Evolutionary conservation across 257 asterid species (phyloP), one percentile per base, ranked within the genome.

Genomic region (Lantana camara): DNA sequence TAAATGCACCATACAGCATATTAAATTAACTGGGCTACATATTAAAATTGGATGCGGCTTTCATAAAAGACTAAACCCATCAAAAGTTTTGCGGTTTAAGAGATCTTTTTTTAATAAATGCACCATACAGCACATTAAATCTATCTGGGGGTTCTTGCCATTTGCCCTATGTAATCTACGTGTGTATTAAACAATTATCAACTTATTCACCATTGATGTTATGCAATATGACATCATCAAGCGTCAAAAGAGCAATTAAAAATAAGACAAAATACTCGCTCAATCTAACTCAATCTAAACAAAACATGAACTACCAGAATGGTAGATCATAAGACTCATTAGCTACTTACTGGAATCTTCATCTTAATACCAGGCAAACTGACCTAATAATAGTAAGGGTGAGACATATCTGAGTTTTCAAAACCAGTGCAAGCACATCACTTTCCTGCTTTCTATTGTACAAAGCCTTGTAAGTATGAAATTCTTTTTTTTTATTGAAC

Each of bases 281-380:
- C 32, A 27, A 27, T 45, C 24, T 59, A 15, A 67, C 20, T 27
- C 16, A 29, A 17, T 29, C 40, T 3, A 27, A 14, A 44, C n/a
- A n/a, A n/a, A n/a, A n/a, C n/a, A n/a, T n/a, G n/a, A 60, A 23
- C 41, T 41, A 12, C 34, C 20, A 46, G 1, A 48, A 57, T 0
- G 13, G 34, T 37, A 29, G 54, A 63, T 71, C 66, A 12, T 37
- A 46, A 57, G 22, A 64, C 40, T 71, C 57, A 64, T 29, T 14
- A 55, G 42, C 19, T 53, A 55, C 62, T 17, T 11, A 14, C 14
- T 6, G 32, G 10, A 66, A 21, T 51, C 29, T 9, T 24, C 32
- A 29, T 29, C 22, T 4, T 7, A n/a, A n/a, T 15, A 51, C 37
- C 41, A 32, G 38, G 8, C 3, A 41, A 53, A 24, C 19, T 5